These are phyloP conservation scores for Xenoacremonium recifei DNA, from an alignment of 2,329 filamentous ascomycete genomes.

Conservation along the genomic window DNA sequence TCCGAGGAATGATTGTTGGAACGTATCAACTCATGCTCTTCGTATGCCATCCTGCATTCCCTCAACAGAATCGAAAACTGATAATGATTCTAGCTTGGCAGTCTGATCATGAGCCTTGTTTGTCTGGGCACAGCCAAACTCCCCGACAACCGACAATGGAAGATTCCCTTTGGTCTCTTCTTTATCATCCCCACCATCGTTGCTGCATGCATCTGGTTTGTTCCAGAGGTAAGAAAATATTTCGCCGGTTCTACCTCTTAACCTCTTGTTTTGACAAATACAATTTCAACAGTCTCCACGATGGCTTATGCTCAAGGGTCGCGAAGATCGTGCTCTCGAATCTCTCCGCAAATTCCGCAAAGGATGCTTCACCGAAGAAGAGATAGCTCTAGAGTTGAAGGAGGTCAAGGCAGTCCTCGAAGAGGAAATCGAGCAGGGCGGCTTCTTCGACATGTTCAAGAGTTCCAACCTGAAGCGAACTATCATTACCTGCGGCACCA, in stretches of 20 bases:
- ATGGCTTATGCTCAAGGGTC: conserved; percentile 27
- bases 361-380: conserved; percentile 18
- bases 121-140: conserved; percentile 28
- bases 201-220: conserved; percentile 25
- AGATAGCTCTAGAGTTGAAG: conserved; percentile 19
- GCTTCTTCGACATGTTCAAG: conserved; percentile 15
- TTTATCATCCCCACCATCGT: conserved; percentile 31
- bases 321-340: conserved; percentile 23
- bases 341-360: conserved; percentile 19
- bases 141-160: conserved; percentile 27
- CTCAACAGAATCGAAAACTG: not conserved
- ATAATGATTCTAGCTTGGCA: conserved; percentile 5
- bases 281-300: conserved; percentile 19
- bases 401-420: conserved; percentile 19
- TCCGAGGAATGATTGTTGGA: conserved; percentile 28
- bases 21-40: conserved; percentile 5
- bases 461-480: conserved; percentile 16
- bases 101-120: conserved; percentile 18
- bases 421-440: conserved; percentile 14
- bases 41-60: conserved; percentile 5
- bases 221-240: conserved; percentile 17
- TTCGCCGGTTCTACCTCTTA: no score
- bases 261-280: no score
- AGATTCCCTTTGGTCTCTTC: conserved; percentile 33
- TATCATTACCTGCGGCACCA: conserved; percentile 21